phyloP scores from a whole-genome alignment of 495 filamentous ascomycete genomes.

The Xylaria longipes region DNA sequence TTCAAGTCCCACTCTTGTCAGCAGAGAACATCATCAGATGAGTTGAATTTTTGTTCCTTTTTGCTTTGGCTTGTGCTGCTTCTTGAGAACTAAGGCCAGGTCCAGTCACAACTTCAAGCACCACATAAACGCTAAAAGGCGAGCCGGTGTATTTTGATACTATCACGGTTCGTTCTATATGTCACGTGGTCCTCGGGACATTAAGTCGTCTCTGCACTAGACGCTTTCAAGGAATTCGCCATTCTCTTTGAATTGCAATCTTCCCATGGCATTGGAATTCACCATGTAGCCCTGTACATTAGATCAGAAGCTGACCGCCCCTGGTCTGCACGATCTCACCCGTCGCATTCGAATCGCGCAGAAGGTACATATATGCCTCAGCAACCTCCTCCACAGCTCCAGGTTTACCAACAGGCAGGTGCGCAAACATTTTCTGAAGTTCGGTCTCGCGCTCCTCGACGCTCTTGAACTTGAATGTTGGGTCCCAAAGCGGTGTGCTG shows the following conservation, averaged over 20 bases:
- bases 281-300: neutral
- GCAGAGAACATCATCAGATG: neutral
- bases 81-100: neutral
- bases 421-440: constrained; percentile 29
- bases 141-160: neutral
- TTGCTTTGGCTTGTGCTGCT: neutral
- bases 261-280: neutral
- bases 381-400: constrained; percentile 64
- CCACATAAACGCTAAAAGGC: neutral
- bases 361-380: constrained; percentile 68
- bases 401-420: constrained; percentile 50
- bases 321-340: constrained; percentile 37
- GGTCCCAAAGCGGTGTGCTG: constrained; percentile 57
- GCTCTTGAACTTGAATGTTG: constrained; percentile 25
- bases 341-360: constrained; percentile 59
- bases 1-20: constrained; percentile 53
- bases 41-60: neutral
- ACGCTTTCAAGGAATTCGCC: neutral
- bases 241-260: neutral
- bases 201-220: neutral
- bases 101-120: too few relatives aligned
- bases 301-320: constrained; percentile 33
- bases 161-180: neutral
- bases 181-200: neutral
- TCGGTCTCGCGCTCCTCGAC: constrained; percentile 41